Conservation (phyloP, 495 filamentous ascomycete species). For the Thermochaetoides thermophila region DNA sequence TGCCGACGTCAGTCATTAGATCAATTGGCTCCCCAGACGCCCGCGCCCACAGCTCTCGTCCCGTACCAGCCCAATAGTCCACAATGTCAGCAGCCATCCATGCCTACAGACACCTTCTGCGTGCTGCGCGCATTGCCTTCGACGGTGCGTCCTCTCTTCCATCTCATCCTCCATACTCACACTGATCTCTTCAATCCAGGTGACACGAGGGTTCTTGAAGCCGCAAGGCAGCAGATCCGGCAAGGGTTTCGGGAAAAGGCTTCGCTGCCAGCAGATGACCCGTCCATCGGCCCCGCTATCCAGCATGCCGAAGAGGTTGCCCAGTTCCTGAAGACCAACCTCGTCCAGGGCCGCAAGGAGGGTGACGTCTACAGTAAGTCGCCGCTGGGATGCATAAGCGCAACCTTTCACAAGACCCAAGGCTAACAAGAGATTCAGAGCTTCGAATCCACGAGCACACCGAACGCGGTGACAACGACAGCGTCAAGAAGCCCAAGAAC, state of each 20-base stretch:
- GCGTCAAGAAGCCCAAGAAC: slow-evolving; percentile 45
- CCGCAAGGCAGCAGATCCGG: slow-evolving; percentile 57
- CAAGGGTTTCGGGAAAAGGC: slow-evolving; percentile 53
- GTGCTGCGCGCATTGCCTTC: slow-evolving; percentile 72
- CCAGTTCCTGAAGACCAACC: slow-evolving; percentile 61
- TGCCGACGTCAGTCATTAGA: no score
- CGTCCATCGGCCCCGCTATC: slow-evolving; percentile 37
- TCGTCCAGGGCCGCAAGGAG: slow-evolving; percentile 66
- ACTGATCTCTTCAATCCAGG: slow-evolving; percentile 31
- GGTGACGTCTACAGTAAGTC: slow-evolving; percentile 52
- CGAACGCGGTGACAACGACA: slow-evolving; percentile 85
- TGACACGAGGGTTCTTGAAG: slow-evolving; percentile 47
- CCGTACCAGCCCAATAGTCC: no score
- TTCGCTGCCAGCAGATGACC: slow-evolving; percentile 36
- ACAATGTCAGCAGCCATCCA: slow-evolving; percentile 47
- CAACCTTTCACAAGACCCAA: background rate
- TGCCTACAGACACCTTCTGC: slow-evolving; percentile 74
- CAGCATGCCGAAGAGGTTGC: slow-evolving; percentile 74
- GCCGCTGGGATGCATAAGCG: no score
- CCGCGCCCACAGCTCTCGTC: no score
- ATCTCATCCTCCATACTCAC: background rate
- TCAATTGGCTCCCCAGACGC: no score
- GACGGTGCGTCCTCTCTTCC: slow-evolving; percentile 37
- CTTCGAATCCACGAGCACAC: slow-evolving; percentile 80
- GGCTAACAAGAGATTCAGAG: no score